Evolutionary conservation across 352 stramenopile genomes (phyloP).

Genomic region (Phytopythium mirpurense): DNA sequence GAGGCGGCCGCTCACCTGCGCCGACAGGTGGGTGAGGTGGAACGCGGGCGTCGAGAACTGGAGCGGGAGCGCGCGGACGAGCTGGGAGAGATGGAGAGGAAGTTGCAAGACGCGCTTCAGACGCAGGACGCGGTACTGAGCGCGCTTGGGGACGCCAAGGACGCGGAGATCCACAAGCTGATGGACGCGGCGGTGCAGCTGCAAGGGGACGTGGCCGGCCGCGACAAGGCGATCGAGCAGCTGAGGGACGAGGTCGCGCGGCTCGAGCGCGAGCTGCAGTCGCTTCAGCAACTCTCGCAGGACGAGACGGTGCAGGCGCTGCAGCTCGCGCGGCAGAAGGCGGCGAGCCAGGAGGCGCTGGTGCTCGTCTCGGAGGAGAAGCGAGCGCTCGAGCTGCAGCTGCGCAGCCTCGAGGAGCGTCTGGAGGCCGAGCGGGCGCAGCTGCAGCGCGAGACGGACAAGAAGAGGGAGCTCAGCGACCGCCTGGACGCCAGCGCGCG

Average conservation of each 20-base stretch:
- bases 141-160: constrained; percentile 19
- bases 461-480: constrained; percentile 10
- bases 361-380: constrained; percentile 57
- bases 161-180: constrained; percentile 40
- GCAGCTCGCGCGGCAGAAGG: constrained; percentile 58
- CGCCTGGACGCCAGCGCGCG: constrained; percentile 8
- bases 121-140: constrained; percentile 6
- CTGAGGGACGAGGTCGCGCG: constrained; percentile 25
- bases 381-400: constrained; percentile 28
- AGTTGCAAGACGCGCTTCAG: not conserved
- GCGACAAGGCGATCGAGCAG: constrained; percentile 17
- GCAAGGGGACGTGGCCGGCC: constrained; percentile 22
- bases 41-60: not conserved
- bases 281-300: constrained; percentile 44
- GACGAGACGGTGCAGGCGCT: constrained; percentile 73
- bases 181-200: constrained; percentile 40
- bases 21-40: constrained; percentile 1
- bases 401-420: constrained; percentile 18
- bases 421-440: constrained; percentile 14
- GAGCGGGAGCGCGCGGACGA: not conserved
- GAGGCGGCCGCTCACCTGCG: constrained; percentile 12
- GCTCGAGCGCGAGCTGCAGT: constrained; percentile 26
- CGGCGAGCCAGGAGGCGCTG: constrained; percentile 52
- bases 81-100: constrained; percentile 13
- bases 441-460: constrained; percentile 14